These are phyloP conservation scores for Trichoderma sp. DNA, from an alignment of 2,329 filamentous ascomycete species.

Conservation along the genomic window DNA sequence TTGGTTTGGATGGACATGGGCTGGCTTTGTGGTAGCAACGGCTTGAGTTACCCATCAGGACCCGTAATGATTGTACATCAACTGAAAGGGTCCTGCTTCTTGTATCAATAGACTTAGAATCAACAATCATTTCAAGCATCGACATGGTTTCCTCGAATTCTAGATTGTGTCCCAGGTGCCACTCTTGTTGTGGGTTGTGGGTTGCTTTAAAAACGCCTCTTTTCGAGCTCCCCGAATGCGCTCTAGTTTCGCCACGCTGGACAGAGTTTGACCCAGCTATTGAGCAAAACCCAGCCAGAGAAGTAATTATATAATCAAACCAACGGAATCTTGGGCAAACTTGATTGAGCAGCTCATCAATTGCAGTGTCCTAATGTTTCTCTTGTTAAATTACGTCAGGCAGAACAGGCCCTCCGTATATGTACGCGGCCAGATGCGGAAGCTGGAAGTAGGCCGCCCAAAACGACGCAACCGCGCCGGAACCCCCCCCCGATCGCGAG, in stretches of 20 bases:
- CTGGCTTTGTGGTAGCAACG: neutral
- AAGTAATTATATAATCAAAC: neutral
- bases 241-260: neutral
- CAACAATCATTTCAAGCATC: neutral
- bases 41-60: neutral
- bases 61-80: neutral
- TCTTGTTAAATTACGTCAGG: neutral
- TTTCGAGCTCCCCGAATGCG: neutral
- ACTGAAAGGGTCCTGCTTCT: neutral
- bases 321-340: too few species aligned
- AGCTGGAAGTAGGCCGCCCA: neutral
- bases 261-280: neutral
- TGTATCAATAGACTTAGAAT: neutral
- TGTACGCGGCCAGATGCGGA: neutral
- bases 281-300: neutral
- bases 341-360: too few species aligned
- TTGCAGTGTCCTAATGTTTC: too few species aligned
- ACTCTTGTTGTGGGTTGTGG: neutral
- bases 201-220: neutral
- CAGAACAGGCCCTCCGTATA: neutral
- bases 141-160: neutral
- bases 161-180: neutral
- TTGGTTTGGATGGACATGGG: neutral
- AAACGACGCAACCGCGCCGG: neutral
- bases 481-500: neutral